phyloP scores from a whole-genome alignment of 2,329 filamentous ascomycete species.

The Hirsutella minnesotensis region DNA sequence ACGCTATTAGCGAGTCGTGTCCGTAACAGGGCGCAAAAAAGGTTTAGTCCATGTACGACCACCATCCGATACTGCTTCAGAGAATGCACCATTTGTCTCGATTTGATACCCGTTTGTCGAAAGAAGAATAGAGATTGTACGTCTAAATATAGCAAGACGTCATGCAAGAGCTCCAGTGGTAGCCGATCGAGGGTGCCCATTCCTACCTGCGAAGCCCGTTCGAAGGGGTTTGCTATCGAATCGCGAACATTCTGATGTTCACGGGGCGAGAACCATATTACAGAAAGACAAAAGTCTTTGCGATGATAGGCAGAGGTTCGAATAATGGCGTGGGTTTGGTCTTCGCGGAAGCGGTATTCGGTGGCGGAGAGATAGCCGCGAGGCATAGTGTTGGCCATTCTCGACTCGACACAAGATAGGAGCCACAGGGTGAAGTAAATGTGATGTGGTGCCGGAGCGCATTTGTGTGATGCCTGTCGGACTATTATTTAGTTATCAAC shows the following conservation, averaged over 20 bases:
- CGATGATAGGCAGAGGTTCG: constrained; percentile 16
- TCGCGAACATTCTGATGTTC: constrained; percentile 13
- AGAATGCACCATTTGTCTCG: constrained; percentile 12
- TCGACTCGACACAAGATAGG: no score
- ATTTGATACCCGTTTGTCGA: constrained; percentile 14
- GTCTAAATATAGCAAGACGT: constrained; percentile 16
- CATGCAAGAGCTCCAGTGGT: constrained; percentile 18
- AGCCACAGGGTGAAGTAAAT: no score
- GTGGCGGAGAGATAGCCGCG: constrained; percentile 26
- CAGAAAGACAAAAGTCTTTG: constrained; percentile 13
- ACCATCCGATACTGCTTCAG: constrained; percentile 14
- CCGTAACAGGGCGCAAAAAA: constrained; percentile 17
- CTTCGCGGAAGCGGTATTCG: constrained; percentile 11
- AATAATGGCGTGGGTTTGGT: constrained; percentile 17
- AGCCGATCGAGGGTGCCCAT: constrained; percentile 16
- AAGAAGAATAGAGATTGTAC: constrained; percentile 19
- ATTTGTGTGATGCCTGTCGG: no score
- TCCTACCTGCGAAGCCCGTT: constrained; percentile 7
- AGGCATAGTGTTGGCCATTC: constrained; percentile 1
- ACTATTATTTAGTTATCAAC: no score
- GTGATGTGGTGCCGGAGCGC: no score
- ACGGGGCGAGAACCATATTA: constrained; percentile 19
- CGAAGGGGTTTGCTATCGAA: constrained; percentile 18
- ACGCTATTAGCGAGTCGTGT: constrained; percentile 12
- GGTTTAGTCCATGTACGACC: constrained; percentile 12